Base-by-base conservation (phyloP, 106 monocot genomes). In the Dioscorea dumetorum region DNA sequence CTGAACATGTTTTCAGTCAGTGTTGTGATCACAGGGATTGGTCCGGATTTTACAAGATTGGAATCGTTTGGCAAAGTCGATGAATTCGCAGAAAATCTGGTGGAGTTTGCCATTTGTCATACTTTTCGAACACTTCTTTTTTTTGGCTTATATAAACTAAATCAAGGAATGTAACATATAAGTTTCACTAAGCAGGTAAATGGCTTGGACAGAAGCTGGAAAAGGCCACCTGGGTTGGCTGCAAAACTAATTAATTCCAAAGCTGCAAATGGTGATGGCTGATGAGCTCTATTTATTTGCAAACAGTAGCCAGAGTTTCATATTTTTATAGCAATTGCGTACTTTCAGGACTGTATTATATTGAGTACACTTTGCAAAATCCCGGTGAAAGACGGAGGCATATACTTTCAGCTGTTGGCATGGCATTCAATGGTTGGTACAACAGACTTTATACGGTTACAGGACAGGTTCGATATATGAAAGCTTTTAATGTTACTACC, bases 121-220 rank as follows among this genome's bases (percentile, higher is more conserved):
- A 24, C 7, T 22, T 60, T 60, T 9, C 60, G 4, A 24, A 12
- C 23, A 12, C 9, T 22, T 20, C 1, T 1, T 22, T 24, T 20
- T 24, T 22, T 60, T 4, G 0, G 7, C 20, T 12, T 19, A 12
- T 19, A 19, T 60, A 12, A 22, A 22, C 22, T 12, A 60, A 20
- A 12, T 52, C 32, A 20, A 23, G 56, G 32, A 33, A 4, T 50
- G 24, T 7, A 33, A 64, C 60, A 35, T 49, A 4, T 73, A 20
- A 18, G n/a, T 79, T n/a, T 61, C 4, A 57, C 19, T 70, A 57
- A 63, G 22, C 64, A 95, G 95, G 91, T 95, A 34, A 82, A 5
- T 78, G 88, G 88, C 33, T 76, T 95, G 76, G 95, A 95, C 57
- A 82, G 95, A 79, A 95, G 95, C 73, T 91, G 95, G 95, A 60